Evolutionary conservation across 169 alveolate species (phyloP).

Genomic region (Plasmodium ovale): DNA sequence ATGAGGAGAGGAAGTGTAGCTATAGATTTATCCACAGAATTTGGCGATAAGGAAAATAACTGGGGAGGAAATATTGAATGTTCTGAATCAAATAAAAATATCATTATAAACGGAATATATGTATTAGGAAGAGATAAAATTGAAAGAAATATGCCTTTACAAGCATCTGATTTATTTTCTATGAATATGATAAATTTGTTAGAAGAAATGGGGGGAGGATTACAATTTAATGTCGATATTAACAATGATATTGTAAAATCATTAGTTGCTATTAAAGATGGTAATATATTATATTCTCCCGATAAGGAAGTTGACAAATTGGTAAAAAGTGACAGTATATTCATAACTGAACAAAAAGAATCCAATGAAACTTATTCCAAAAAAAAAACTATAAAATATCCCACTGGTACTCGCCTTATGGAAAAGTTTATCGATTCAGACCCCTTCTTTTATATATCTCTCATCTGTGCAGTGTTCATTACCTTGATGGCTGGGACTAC

Average conservation of each 20-base stretch:
- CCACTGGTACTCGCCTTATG: constrained; percentile 39
- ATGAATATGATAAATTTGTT: constrained; percentile 88
- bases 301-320: constrained; percentile 28
- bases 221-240: constrained; percentile 80
- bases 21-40: constrained; percentile 93
- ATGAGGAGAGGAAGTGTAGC: constrained; percentile 92
- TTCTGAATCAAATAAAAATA: constrained; percentile 84
- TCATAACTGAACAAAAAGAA: constrained; percentile 23
- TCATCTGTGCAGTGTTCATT: constrained; percentile 15
- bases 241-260: constrained; percentile 83
- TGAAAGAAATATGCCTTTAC: constrained; percentile 91
- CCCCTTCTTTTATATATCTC: constrained; percentile 43
- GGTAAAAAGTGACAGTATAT: constrained; percentile 66
- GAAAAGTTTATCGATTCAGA: constrained; percentile 66
- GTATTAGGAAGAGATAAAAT: constrained; percentile 91
- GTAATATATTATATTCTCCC: constrained; percentile 78
- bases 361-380: constrained; percentile 66
- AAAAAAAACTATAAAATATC: constrained; percentile 76
- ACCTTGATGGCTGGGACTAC: constrained; percentile 27
- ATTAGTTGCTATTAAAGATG: constrained; percentile 81
- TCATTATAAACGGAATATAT: constrained; percentile 88
- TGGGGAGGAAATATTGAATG: constrained; percentile 93
- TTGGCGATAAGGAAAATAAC: constrained; percentile 79
- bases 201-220: constrained; percentile 87
- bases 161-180: constrained; percentile 89